Evolutionary conservation across 345 rosid genomes (phyloP).

Genomic region (Citrus inodora): DNA sequence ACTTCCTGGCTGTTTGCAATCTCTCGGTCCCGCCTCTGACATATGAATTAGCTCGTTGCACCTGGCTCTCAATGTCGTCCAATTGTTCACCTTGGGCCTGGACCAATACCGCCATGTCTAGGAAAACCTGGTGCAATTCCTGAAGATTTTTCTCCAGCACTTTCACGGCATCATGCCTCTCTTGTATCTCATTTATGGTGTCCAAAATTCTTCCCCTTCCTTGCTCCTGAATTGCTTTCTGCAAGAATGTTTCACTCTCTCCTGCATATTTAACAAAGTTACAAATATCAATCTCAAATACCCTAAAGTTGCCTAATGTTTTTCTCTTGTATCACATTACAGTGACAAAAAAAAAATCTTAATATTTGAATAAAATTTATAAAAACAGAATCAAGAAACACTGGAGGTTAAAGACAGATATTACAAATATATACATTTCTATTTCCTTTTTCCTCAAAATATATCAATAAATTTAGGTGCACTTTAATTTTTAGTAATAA

Average conservation of each 20-base stretch:
- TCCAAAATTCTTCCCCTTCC: conserved; percentile 79
- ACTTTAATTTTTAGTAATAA: too few relatives aligned
- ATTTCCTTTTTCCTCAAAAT: too few relatives aligned
- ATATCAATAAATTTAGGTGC: too few relatives aligned
- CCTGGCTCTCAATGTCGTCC: conserved; percentile 79
- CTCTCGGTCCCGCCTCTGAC: conserved; percentile 55
- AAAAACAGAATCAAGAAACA: background rate
- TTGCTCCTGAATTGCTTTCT: conserved; percentile 89
- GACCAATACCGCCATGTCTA: conserved; percentile 84
- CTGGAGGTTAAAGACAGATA: background rate
- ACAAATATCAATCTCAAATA: background rate
- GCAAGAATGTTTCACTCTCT: conserved; percentile 83
- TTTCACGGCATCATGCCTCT: conserved; percentile 85
- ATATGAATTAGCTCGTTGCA: conserved; percentile 66
- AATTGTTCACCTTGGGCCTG: conserved; percentile 74
- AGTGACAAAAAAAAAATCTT: too few relatives aligned
- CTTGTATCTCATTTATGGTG: conserved; percentile 78
- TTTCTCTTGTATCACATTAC: background rate
- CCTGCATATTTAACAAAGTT: conserved; percentile 40
- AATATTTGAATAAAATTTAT: background rate
- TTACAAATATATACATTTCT: too few relatives aligned
- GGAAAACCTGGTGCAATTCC: conserved; percentile 87
- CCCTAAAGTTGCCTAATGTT: background rate
- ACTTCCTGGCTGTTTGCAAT: conserved; percentile 54
- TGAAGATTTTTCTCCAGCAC: conserved; percentile 72